Percentiles rank a stretch among this genome's conserved stretches.
phyloP scores from a whole-genome alignment of 495 filamentous ascomycete species.

The Amniculicola lignicola region DNA sequence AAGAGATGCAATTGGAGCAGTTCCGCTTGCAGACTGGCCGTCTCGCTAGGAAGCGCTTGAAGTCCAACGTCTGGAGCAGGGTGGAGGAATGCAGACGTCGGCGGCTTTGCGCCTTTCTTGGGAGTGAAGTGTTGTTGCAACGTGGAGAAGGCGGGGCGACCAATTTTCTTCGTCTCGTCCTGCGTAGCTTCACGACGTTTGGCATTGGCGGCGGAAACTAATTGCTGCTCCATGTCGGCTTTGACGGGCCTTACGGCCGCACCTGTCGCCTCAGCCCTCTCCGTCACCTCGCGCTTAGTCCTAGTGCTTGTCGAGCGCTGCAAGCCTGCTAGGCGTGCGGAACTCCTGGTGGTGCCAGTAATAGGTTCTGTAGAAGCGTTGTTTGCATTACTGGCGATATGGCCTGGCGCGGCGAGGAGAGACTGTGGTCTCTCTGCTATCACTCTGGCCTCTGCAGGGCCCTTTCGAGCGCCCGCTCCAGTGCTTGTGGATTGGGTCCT shows the following conservation, averaged over 20 bases:
- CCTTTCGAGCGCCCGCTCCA: background rate
- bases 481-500: constrained; percentile 19
- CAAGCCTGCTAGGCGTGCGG: constrained; percentile 9
- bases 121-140: constrained; percentile 70
- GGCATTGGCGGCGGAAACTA: background rate
- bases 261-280: constrained; percentile 3
- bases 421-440: constrained; percentile 11
- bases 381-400: background rate
- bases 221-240: too few relatives aligned
- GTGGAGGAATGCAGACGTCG: constrained; percentile 49
- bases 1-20: constrained; percentile 70
- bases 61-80: constrained; percentile 51
- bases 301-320: constrained; percentile 18
- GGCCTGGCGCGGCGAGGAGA: background rate
- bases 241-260: background rate
- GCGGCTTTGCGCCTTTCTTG: constrained; percentile 59
- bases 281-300: constrained; percentile 15
- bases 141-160: constrained; percentile 57
- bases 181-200: constrained; percentile 20
- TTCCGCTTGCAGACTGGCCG: constrained; percentile 58
- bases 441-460: background rate
- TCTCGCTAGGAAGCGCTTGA: constrained; percentile 37
- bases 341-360: background rate
- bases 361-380: constrained; percentile 2
- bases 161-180: constrained; percentile 10